Percentiles rank a stretch among this genome's conserved stretches.
These are phyloP conservation scores for Yamadazyma taylorii DNA, from an alignment of 1,139 yeast species.

Conservation along the genomic window DNA sequence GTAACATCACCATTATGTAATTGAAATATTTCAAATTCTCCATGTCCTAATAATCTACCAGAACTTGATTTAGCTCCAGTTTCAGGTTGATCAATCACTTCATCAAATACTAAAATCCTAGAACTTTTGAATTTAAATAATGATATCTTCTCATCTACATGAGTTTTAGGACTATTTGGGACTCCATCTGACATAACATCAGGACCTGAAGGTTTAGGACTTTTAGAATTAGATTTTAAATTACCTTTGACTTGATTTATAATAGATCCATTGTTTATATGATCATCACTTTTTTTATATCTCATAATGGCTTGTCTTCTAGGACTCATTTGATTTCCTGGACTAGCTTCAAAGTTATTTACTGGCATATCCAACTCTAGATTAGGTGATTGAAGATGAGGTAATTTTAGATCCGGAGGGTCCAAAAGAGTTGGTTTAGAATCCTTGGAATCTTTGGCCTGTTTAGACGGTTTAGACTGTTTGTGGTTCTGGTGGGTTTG, in stretches of 20 bases:
- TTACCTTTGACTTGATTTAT: slow-evolving; percentile 32
- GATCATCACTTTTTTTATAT: slow-evolving; percentile 34
- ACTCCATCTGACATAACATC: slow-evolving; percentile 1
- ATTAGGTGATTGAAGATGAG: slow-evolving; percentile 1
- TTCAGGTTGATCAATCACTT: slow-evolving; percentile 22
- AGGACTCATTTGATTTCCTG: slow-evolving; percentile 27
- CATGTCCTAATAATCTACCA: slow-evolving; percentile 59
- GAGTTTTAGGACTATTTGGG: slow-evolving; percentile 7
- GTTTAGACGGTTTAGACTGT: no score
- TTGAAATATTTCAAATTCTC: slow-evolving; percentile 64
- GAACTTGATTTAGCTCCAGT: slow-evolving; percentile 15
- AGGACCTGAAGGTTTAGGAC: slow-evolving; percentile 4
- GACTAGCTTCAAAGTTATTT: slow-evolving; percentile 1
- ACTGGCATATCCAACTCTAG: slow-evolving; percentile 2
- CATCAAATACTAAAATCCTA: slow-evolving; percentile 46
- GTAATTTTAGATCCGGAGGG: neutral
- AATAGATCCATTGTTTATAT: slow-evolving; percentile 19
- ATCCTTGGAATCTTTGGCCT: no score
- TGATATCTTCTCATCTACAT: slow-evolving; percentile 38
- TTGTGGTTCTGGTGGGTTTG: no score
- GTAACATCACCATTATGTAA: slow-evolving; percentile 63
- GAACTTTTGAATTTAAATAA: slow-evolving; percentile 40
- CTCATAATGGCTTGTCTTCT: slow-evolving; percentile 43
- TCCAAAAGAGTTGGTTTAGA: neutral
- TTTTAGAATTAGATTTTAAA: slow-evolving; percentile 9